Conservation (phyloP, 805 yeast species). For the Cyberlindnera amylophila region DNA sequence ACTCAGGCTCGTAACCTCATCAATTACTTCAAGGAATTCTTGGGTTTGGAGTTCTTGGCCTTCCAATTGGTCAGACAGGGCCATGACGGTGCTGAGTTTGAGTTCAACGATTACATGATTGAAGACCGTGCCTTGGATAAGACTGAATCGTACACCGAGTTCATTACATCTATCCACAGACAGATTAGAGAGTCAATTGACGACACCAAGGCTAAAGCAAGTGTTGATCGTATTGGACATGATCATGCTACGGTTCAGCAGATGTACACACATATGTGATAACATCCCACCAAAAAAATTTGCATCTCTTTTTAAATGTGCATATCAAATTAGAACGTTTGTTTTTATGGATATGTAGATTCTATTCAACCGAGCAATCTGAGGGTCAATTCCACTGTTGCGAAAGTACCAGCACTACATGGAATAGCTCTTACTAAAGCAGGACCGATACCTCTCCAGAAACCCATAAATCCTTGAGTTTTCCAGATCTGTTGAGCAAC, state of each 20-base stretch:
- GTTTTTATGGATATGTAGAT: not conserved
- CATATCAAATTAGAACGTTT: not conserved
- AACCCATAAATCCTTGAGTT: conserved; percentile 45
- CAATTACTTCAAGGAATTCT: conserved; percentile 45
- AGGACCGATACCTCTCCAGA: conserved; percentile 62
- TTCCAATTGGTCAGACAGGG: conserved; percentile 63
- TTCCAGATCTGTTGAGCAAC: conserved; percentile 32
- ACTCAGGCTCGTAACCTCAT: conserved; percentile 63
- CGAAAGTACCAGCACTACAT: conserved; percentile 72
- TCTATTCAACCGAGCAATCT: conserved; percentile 31
- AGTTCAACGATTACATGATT: conserved; percentile 54
- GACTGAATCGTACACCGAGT: conserved; percentile 60
- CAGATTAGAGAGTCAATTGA: conserved; percentile 51
- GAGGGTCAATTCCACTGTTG: conserved; percentile 67
- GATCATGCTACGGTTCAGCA: conserved; percentile 23
- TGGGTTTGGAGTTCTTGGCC: conserved; percentile 39
- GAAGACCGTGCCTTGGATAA: conserved; percentile 67
- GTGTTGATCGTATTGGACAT: conserved; percentile 11
- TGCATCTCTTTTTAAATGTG: not conserved
- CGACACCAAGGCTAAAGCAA: conserved; percentile 32
- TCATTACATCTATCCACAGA: conserved; percentile 63
- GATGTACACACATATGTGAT: conserved; percentile 19
- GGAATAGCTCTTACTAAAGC: conserved; percentile 59
- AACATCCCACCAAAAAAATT: not conserved
- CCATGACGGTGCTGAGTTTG: conserved; percentile 44